These are phyloP conservation scores for Trichoderma lentiforme DNA, from an alignment of 2,329 filamentous ascomycete genomes.

Conservation along the genomic window DNA sequence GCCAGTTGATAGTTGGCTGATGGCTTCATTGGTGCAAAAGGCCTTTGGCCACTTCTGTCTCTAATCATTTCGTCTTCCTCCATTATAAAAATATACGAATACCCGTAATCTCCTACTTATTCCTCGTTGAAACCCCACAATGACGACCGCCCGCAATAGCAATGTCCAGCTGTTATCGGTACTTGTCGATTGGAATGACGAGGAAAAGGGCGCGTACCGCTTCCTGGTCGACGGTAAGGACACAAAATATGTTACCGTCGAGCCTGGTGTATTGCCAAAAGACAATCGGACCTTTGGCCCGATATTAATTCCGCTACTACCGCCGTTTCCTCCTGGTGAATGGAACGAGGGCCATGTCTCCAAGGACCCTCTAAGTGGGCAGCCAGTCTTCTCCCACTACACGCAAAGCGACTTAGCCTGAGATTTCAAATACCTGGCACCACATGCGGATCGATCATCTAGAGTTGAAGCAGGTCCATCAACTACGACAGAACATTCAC, in stretches of 20 bases:
- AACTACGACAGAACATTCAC: constrained; percentile 29
- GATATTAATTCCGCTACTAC: constrained; percentile 32
- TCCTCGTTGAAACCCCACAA: background rate
- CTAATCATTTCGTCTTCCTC: too few relatives aligned
- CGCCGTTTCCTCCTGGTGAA: constrained; percentile 36
- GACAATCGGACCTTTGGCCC: constrained; percentile 35
- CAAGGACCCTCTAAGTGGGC: constrained; percentile 24
- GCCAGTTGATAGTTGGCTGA: background rate
- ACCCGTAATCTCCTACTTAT: background rate
- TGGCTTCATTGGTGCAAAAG: background rate
- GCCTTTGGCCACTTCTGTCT: too few relatives aligned
- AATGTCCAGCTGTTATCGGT: background rate
- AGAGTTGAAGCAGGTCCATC: constrained; percentile 27
- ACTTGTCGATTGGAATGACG: background rate
- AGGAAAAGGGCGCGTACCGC: constrained; percentile 35
- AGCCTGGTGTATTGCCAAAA: constrained; percentile 27
- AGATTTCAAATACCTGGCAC: constrained; percentile 36
- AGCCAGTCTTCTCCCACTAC: constrained; percentile 28
- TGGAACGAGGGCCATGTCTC: constrained; percentile 40
- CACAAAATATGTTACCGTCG: constrained; percentile 42
- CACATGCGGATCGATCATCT: constrained; percentile 33
- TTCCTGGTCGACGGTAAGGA: constrained; percentile 34
- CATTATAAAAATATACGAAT: too few relatives aligned
- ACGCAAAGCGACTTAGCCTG: constrained; percentile 28
- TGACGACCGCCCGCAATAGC: background rate